phyloP scores from a whole-genome alignment of 768 basidiomycete species.

The Mycena rebaudengoi region DNA sequence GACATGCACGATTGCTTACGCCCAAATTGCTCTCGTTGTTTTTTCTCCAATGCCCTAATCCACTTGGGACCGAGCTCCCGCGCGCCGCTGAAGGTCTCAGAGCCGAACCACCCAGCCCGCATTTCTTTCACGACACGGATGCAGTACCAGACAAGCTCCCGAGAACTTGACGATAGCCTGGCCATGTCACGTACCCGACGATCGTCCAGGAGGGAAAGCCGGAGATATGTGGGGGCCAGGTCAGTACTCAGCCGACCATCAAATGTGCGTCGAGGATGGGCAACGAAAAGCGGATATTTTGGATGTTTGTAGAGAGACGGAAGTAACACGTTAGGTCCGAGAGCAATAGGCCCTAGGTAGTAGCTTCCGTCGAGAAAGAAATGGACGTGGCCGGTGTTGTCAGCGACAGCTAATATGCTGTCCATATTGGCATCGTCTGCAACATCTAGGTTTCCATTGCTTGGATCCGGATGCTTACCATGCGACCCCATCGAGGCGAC shows the following conservation, averaged over 20 bases:
- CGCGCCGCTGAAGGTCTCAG: conserved; percentile 70
- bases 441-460: conserved; percentile 47
- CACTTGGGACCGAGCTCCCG: conserved; percentile 78
- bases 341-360: conserved; percentile 63
- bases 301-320: conserved; percentile 58
- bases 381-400: conserved; percentile 65
- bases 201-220: conserved; percentile 65
- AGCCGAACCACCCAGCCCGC: conserved; percentile 77
- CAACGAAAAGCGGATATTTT: conserved; percentile 55
- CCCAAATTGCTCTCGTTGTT: conserved; percentile 72
- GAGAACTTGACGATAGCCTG: conserved; percentile 69
- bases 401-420: conserved; percentile 71
- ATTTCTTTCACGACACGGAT: conserved; percentile 79
- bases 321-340: conserved; percentile 43
- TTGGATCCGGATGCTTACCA: conserved; percentile 40
- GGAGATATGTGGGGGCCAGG: conserved; percentile 55
- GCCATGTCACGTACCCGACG: conserved; percentile 74
- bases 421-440: conserved; percentile 63
- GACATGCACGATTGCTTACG: conserved; percentile 49
- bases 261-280: conserved; percentile 48
- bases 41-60: conserved; percentile 70
- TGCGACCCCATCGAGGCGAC: conserved; percentile 68
- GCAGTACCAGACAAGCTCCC: conserved; percentile 77
- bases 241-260: conserved; percentile 38
- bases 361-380: conserved; percentile 82